Base-by-base conservation (phyloP, 805 yeast genomes). In the Zygosaccharomyces lentus region DNA sequence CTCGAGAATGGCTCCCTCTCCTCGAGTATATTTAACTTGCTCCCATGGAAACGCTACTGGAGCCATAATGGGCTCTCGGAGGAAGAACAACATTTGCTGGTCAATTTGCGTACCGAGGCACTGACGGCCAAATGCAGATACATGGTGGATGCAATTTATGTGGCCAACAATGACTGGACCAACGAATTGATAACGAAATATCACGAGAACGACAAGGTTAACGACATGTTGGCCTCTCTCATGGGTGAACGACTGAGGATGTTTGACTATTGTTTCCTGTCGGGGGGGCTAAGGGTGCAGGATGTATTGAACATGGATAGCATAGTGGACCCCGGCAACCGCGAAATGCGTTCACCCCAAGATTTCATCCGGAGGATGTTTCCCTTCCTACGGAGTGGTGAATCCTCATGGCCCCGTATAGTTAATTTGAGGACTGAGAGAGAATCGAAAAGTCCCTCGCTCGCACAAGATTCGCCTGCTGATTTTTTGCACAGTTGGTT, bases 401-500 rank as follows among this genome's bases (percentile, higher is more conserved):
- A 39, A 19, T 21, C 50, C 12, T 24, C 57, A 15, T 58, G 61
- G 58, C 67, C 68, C 9, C 31, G 43, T 3, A 48, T 62, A 6
- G 38, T 38, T 3, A 42, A 57, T 42, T 24, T 57, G 24, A 37
- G 34, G 16, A 45, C 40, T 4, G 51, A 46, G 19, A 34, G 9
- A 10, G 34, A 37, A 23, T 29, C 42, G 21, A 49, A 52, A 24
- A 24, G 15, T 9, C 54, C 54, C 23, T 19, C 13, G 3, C 25
- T 35, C 38, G 41, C 49, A 10, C 25, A 17, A 1, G 46, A 51
- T 9, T 56, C 50, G 26, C 55, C 56, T 35, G 34, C 13, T 9
- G 52, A 58, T 37, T 57, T 64, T 40, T 62, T 59, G 60, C 34
- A 40, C 4, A 54, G 53, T 47, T 64, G 66, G 64, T 19, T 26